These are phyloP conservation scores for Globisporangium mamillatum DNA, from an alignment of 352 stramenopile genomes.

Conservation along the genomic window DNA sequence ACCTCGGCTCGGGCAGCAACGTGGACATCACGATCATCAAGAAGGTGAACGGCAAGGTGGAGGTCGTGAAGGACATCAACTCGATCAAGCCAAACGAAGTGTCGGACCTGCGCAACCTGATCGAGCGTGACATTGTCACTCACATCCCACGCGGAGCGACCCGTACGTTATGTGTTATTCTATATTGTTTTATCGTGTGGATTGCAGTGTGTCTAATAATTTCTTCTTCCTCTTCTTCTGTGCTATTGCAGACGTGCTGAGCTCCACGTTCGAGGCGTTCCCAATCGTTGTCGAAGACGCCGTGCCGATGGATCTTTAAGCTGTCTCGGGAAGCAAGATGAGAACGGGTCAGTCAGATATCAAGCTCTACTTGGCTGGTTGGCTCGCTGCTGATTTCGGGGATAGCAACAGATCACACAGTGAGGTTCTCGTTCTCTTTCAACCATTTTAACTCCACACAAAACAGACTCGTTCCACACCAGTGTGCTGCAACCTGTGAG, in stretches of 20 bases:
- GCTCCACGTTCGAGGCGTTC: slow-evolving; percentile 74
- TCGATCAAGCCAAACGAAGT: slow-evolving; percentile 93
- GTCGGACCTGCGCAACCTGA: slow-evolving; percentile 77
- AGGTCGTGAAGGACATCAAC: slow-evolving; percentile 89
- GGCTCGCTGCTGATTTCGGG: neutral
- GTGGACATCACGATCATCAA: slow-evolving; percentile 96
- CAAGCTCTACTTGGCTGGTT: neutral
- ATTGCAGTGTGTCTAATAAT: too few species aligned
- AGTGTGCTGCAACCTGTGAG: too few species aligned
- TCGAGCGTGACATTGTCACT: slow-evolving; percentile 84
- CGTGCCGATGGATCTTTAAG: slow-evolving; percentile 78
- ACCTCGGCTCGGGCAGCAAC: slow-evolving; percentile 96
- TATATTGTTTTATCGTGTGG: neutral
- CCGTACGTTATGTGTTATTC: slow-evolving; percentile 38
- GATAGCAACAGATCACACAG: too few species aligned
- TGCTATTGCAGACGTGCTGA: slow-evolving; percentile 45
- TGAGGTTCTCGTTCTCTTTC: too few species aligned
- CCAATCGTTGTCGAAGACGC: slow-evolving; percentile 72
- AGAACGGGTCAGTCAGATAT: neutral
- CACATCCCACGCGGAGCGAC: slow-evolving; percentile 79
- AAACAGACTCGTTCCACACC: too few species aligned
- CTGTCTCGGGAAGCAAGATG: slow-evolving; percentile 1
- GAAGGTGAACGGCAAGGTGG: slow-evolving; percentile 75
- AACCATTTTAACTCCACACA: too few species aligned
- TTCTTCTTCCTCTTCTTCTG: too few species aligned